phyloP scores from a whole-genome alignment of 495 filamentous ascomycete species.

The Hypoxylon perforatum region DNA sequence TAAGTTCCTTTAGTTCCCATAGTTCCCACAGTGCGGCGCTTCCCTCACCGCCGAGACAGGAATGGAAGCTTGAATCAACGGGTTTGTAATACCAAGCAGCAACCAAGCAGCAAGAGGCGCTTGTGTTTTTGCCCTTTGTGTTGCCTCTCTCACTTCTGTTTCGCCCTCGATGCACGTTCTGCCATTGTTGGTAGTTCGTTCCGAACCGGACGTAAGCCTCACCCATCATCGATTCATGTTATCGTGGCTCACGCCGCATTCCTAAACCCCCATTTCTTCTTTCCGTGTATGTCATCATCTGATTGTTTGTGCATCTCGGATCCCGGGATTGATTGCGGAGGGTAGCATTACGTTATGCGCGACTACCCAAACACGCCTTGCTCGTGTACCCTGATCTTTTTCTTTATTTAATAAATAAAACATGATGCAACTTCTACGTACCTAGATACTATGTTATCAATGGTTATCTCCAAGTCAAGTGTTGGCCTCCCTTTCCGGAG shows the following conservation, averaged over 20 bases:
- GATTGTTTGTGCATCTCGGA: conserved; percentile 28
- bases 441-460: no score
- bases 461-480: no score
- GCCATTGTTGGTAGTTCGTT: conserved; percentile 13
- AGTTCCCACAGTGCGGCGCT: conserved; percentile 35
- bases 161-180: not conserved
- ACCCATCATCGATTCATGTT: conserved; percentile 1
- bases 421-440: no score
- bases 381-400: conserved; percentile 16
- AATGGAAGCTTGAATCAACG: conserved; percentile 32
- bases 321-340: conserved; percentile 24
- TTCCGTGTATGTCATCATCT: conserved; percentile 38
- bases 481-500: no score
- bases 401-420: no score
- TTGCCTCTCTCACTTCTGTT: not conserved
- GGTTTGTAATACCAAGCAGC: not conserved
- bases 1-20: no score
- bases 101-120: no score
- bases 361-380: conserved; percentile 6
- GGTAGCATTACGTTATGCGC: conserved; percentile 18
- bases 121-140: no score
- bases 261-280: conserved; percentile 19
- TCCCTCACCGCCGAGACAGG: conserved; percentile 40
- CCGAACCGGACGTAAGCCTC: conserved; percentile 18
- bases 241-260: conserved; percentile 31